Conservation (phyloP, 768 basidiomycete genomes). For the Jaapia argillacea region DNA sequence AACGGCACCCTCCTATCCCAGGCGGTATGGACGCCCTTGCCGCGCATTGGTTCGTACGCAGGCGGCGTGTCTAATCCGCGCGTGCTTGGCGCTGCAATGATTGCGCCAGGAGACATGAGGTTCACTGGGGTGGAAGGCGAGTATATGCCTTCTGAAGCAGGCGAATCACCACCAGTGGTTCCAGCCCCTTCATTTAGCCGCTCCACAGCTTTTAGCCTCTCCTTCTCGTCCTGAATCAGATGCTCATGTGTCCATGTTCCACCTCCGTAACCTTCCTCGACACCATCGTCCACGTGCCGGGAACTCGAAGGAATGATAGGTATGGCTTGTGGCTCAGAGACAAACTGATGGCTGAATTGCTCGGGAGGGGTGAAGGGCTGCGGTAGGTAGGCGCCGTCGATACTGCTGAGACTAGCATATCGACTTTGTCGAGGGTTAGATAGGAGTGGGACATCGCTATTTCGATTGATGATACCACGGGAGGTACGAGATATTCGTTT, state of each 20-base stretch:
- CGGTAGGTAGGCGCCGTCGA: neutral
- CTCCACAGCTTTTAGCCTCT: neutral
- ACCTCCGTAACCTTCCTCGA: neutral
- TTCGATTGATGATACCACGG: neutral
- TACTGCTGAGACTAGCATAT: neutral
- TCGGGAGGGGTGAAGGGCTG: neutral
- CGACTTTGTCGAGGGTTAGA: neutral
- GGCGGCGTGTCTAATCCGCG: too few relatives aligned
- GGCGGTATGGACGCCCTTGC: too few relatives aligned
- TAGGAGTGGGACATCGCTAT: too few relatives aligned
- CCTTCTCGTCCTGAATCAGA: neutral
- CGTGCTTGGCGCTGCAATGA: too few relatives aligned
- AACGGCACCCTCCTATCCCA: too few relatives aligned
- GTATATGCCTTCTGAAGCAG: too few relatives aligned
- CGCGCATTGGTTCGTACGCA: too few relatives aligned
- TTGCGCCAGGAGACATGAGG: too few relatives aligned
- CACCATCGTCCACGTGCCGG: neutral
- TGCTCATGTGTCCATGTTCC: neutral
- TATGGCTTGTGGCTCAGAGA: too few relatives aligned
- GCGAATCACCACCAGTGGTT: too few relatives aligned
- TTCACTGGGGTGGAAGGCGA: too few relatives aligned
- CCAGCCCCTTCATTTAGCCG: too few relatives aligned
- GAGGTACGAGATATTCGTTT: constrained; percentile 10
- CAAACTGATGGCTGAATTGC: neutral
- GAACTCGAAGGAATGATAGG: neutral